Conservation (phyloP, 768 basidiomycete species). For the Trametes gibbosa region DNA sequence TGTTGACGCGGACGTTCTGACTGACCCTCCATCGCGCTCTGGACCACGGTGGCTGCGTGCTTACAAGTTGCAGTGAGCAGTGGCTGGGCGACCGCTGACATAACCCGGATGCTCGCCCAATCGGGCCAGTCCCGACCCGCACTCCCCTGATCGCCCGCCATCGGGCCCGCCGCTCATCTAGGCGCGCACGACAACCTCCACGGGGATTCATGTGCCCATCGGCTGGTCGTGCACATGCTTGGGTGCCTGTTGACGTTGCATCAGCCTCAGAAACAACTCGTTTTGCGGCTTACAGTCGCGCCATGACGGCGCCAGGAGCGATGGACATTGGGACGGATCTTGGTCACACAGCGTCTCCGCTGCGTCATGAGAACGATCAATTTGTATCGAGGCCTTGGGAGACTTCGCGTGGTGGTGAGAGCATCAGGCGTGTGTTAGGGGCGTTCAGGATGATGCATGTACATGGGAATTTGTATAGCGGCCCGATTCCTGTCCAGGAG, state of each 20-base stretch:
- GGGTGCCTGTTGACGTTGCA: no score
- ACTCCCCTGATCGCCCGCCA: background rate
- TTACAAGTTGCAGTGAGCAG: no score
- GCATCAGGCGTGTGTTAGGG: no score
- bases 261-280: no score
- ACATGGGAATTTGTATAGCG: no score
- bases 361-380: background rate
- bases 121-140: slow-evolving; percentile 4
- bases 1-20: slow-evolving; percentile 16
- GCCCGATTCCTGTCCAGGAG: no score
- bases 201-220: background rate
- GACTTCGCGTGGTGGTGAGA: no score
- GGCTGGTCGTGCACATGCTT: no score
- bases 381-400: no score
- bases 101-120: background rate
- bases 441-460: no score
- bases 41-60: background rate
- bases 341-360: background rate
- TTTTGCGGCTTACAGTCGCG: background rate
- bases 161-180: background rate
- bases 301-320: background rate
- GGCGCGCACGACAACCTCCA: background rate
- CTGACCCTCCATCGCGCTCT: slow-evolving; percentile 13
- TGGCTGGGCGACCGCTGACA: slow-evolving; percentile 5
- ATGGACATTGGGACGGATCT: background rate